Evolutionary conservation across 208 protist genomes (phyloP), one percentile per base, ranked within the genome.

Genomic region (Acanthamoeba healyi): DNA sequence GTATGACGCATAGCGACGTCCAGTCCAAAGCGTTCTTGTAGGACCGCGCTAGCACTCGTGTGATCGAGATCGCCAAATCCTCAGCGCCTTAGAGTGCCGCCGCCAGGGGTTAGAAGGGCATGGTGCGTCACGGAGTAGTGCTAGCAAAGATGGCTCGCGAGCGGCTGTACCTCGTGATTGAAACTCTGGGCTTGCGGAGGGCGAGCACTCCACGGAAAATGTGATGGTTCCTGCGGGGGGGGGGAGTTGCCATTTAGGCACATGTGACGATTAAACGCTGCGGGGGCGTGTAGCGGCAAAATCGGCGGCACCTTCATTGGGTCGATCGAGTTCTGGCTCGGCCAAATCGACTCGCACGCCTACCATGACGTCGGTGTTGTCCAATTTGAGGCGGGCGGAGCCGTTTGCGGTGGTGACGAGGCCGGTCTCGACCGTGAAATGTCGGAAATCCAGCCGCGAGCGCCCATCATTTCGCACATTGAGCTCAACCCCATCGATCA

Each of bases 301-400:
- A 44, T 44, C n/a, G 34, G 29, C 49, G 4, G 2, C 34, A 49
- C 90, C 89, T 32, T 94, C 34, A 65, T 94, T 46, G 19, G 92
- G 84, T 24, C 29, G 42, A 14, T 58, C 36, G n/a, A 24, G 19
- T 24, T 94, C 24, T 4, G 94, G 92, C 32, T 94, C 38, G 38
- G 36, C 70, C 22, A 95, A 90, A 32, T 96, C 95, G 19, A 94
- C 94, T 26, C 94, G 92, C 14, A 96, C 91, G 32, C 95, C 95
- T n/a, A 96, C 94, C 34, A 96, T 72, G 12, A 96, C 91, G 26
- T 96, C 94, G n/a, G 95, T 96, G 67, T 94, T 65, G 12, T 88
- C 61, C 65, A 96, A 12, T 58, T 87, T 63, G 22, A 95, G 61
- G 40, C 95, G 36, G 32, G 94, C 90, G 56, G 94, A 95, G 3